Conservation (phyloP, 352 stramenopile species). For the Elongisporangium anandrum region DNA sequence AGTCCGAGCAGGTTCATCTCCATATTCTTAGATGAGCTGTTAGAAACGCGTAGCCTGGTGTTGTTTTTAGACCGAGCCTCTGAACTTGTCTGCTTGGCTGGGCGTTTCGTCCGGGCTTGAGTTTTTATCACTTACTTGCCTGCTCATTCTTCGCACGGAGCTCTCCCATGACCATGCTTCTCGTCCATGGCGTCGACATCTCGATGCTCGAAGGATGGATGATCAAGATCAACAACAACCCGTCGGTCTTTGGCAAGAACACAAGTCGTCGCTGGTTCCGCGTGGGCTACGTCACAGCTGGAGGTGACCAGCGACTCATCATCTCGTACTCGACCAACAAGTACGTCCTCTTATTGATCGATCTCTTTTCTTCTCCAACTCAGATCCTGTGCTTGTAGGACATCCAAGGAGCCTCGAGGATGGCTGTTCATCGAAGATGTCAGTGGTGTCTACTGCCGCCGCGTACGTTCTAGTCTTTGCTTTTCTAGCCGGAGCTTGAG, state of each 20-base stretch:
- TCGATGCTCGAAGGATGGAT: slow-evolving; percentile 81
- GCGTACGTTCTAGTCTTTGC: slow-evolving; percentile 20
- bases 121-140: neutral
- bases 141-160: neutral
- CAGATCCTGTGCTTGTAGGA: slow-evolving; percentile 19
- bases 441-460: slow-evolving; percentile 62
- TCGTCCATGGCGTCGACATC: slow-evolving; percentile 80
- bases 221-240: slow-evolving; percentile 85
- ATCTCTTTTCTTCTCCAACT: neutral
- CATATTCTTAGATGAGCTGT: neutral
- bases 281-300: slow-evolving; percentile 44
- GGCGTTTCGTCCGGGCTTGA: neutral
- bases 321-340: slow-evolving; percentile 83
- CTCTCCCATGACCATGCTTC: slow-evolving; percentile 5
- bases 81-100: neutral
- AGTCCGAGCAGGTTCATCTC: no score
- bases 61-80: neutral
- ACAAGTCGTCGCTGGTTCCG: slow-evolving; percentile 77
- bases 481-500: neutral
- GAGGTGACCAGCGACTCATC: slow-evolving; percentile 55
- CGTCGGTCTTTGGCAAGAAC: slow-evolving; percentile 73
- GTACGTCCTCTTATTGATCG: slow-evolving; percentile 19
- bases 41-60: neutral
- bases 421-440: slow-evolving; percentile 82
- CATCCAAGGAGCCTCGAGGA: slow-evolving; percentile 65